Conservation (phyloP, 176 grass and related monocot genomes). For the Saccharum spontaneum region DNA sequence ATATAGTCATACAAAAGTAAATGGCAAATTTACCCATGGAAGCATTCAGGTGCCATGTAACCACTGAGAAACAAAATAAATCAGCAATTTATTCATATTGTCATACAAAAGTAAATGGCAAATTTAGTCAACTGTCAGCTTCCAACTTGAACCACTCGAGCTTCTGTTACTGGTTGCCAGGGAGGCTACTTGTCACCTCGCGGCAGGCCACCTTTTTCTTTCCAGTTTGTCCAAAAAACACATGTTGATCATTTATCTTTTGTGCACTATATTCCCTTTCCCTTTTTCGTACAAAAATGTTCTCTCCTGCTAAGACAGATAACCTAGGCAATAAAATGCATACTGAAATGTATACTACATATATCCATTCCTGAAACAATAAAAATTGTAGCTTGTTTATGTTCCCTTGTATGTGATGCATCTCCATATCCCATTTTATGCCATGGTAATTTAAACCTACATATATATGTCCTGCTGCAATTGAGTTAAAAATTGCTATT, state of each 20-base stretch:
- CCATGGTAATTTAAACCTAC: not conserved
- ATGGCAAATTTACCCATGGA: not conserved
- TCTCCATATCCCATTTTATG: not conserved
- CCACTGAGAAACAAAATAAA: no score
- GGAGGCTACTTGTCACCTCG: not conserved
- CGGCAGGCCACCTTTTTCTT: not conserved
- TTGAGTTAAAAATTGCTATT: not conserved
- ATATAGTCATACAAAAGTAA: not conserved
- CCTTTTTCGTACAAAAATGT: not conserved
- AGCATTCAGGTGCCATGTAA: no score
- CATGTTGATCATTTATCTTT: not conserved
- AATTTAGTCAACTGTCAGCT: not conserved
- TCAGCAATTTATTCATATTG: not conserved
- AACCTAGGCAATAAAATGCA: not conserved
- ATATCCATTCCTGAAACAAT: not conserved
- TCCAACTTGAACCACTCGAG: not conserved
- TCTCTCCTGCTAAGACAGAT: not conserved
- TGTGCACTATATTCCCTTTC: not conserved
- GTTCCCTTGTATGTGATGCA: not conserved
- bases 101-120: not conserved
- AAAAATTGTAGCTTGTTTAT: not conserved
- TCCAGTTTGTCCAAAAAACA: not conserved
- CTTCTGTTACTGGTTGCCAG: not conserved
- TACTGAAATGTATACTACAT: not conserved
- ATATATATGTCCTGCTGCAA: not conserved